Conservation (phyloP, 768 basidiomycete genomes). For the Pleurotus djamor region DNA sequence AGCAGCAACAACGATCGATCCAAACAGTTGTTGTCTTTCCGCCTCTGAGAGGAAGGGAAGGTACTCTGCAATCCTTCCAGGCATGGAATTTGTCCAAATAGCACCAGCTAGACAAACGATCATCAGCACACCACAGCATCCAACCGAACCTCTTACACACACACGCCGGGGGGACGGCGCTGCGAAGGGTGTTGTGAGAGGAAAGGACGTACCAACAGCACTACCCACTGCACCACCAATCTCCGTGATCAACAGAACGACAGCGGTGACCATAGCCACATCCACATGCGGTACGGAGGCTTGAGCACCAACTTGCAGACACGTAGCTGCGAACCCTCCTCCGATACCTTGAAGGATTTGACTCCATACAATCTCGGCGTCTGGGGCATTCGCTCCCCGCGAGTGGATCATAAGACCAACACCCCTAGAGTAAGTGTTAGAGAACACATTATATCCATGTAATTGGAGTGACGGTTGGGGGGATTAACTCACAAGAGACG, state of each 20-base stretch:
- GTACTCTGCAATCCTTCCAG: constrained; percentile 49
- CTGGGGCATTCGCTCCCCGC: constrained; percentile 54
- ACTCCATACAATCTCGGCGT: constrained; percentile 57
- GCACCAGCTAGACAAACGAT: constrained; percentile 39
- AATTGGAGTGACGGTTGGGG: no score
- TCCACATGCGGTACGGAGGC: constrained; percentile 64
- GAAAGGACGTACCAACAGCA: constrained; percentile 45
- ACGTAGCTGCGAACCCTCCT: constrained; percentile 64
- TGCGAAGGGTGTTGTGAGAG: not conserved
- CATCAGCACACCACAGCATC: not conserved
- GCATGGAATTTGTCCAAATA: constrained; percentile 70
- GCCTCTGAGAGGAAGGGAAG: constrained; percentile 47
- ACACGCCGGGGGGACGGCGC: no score
- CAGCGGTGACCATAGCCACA: constrained; percentile 64
- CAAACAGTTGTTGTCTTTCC: constrained; percentile 46
- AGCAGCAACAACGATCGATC: constrained; percentile 51
- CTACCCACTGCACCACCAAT: constrained; percentile 65
- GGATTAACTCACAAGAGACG: constrained; percentile 41
- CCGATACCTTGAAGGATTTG: constrained; percentile 76
- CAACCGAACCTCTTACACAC: no score
- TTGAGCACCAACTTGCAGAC: constrained; percentile 60
- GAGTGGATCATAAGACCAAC: constrained; percentile 71
- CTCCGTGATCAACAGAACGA: constrained; percentile 68
- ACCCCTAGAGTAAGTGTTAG: constrained; percentile 32
- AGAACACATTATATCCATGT: not conserved